Evolutionary conservation across 495 filamentous ascomycete species (phyloP).

Genomic region (Annulohypoxylon moriforme): DNA sequence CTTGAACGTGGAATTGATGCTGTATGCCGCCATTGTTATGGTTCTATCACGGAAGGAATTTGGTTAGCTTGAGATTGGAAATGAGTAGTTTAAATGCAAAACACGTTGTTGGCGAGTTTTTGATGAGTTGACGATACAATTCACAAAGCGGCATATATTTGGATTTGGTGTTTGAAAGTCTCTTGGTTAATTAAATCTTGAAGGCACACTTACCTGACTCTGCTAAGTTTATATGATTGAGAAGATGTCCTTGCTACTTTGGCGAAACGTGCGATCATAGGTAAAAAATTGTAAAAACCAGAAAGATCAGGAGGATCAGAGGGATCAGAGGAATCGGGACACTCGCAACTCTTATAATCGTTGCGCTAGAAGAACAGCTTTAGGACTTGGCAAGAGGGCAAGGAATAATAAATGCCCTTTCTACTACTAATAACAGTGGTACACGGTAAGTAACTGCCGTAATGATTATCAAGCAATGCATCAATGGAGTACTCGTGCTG

Average conservation of each 20-base stretch:
- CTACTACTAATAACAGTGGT: neutral
- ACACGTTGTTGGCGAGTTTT: too few relatives aligned
- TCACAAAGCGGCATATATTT: neutral
- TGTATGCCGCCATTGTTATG: slow-evolving; percentile 65
- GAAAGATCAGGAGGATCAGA: neutral
- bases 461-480: slow-evolving; percentile 3
- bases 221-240: neutral
- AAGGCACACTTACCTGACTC: slow-evolving; percentile 11
- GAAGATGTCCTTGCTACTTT: neutral
- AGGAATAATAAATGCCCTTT: slow-evolving; percentile 1
- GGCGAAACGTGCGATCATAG: neutral
- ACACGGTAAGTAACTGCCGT: neutral
- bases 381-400: too few relatives aligned
- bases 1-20: slow-evolving; percentile 72
- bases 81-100: too few relatives aligned
- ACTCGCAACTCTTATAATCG: neutral
- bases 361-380: too few relatives aligned
- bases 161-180: too few relatives aligned
- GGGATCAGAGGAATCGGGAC: neutral
- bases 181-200: too few relatives aligned
- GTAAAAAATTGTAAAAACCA: neutral
- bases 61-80: slow-evolving; percentile 7
- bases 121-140: neutral
- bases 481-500: too few relatives aligned
- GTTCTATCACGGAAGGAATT: neutral